These are phyloP conservation scores for Castanea sativa DNA, from an alignment of 306 rosid species.

Conservation along the genomic window DNA sequence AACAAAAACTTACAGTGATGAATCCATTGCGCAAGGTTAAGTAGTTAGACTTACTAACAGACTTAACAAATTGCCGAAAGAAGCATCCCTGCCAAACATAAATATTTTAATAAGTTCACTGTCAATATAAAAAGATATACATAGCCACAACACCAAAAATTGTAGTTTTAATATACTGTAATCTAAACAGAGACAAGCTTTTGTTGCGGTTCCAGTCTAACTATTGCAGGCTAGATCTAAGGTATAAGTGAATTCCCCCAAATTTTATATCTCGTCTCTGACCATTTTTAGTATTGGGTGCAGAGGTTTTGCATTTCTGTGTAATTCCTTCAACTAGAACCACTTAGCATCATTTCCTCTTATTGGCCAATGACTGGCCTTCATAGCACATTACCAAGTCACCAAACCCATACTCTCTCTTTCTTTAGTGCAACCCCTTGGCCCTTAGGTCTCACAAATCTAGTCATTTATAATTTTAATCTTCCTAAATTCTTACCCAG, in stretches of 20 bases:
- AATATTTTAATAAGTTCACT: neutral
- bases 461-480: neutral
- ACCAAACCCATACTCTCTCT: neutral
- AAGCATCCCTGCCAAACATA: slow-evolving; percentile 73
- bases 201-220: neutral
- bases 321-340: neutral
- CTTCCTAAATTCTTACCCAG: neutral
- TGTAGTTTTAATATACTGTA: neutral
- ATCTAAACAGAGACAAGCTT: neutral
- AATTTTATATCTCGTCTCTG: neutral
- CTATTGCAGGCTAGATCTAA: neutral
- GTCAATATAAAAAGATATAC: too few species aligned
- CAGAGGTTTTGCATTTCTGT: neutral
- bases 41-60: slow-evolving; percentile 74
- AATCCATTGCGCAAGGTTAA: slow-evolving; percentile 80
- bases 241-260: neutral
- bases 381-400: neutral
- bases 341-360: neutral
- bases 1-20: slow-evolving; percentile 59
- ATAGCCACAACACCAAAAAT: neutral
- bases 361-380: neutral
- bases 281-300: neutral
- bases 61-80: slow-evolving; percentile 78
- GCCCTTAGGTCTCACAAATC: neutral
- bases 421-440: neutral